Evolutionary conservation across 2,329 filamentous ascomycete genomes (phyloP).

Genomic region (Bipolaris sorokiniana): DNA sequence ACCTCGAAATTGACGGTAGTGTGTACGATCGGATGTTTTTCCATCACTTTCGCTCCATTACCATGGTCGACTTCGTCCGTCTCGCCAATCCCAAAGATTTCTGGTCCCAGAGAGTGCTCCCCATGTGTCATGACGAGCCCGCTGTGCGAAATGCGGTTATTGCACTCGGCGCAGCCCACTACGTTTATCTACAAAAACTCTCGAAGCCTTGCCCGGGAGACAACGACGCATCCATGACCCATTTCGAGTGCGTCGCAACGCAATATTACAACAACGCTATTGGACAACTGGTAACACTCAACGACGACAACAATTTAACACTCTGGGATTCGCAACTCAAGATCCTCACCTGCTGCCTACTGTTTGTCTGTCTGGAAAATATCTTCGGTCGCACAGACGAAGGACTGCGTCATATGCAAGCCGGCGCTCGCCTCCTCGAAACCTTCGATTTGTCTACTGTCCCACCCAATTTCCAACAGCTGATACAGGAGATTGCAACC

Average conservation of each 20-base stretch:
- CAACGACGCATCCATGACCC: constrained; percentile 5
- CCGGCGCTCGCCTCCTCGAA: constrained; percentile 13
- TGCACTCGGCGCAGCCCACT: constrained; percentile 15
- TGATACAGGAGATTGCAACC: constrained; percentile 16
- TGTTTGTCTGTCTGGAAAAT: constrained; percentile 18
- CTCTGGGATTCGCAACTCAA: constrained; percentile 6
- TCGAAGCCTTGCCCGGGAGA: background rate
- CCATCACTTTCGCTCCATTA: constrained; percentile 15
- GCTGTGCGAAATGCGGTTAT: constrained; percentile 10
- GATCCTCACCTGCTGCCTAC: constrained; percentile 12
- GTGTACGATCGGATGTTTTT: constrained; percentile 10
- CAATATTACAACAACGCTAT: constrained; percentile 17
- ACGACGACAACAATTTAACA: background rate
- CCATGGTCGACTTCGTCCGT: constrained; percentile 14
- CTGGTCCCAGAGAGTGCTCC: constrained; percentile 15
- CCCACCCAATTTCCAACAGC: background rate
- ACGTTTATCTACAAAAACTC: constrained; percentile 12
- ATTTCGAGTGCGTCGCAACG: constrained; percentile 8
- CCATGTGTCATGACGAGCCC: constrained; percentile 17
- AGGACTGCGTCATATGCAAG: constrained; percentile 13
- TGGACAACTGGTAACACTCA: constrained; percentile 3
- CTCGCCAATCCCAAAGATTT: constrained; percentile 13
- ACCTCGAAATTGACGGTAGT: constrained; percentile 3
- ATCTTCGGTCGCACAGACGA: constrained; percentile 15
- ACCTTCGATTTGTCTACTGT: constrained; percentile 5